phyloP scores from a whole-genome alignment of 345 rosid species.

The Linum trigynum region DNA sequence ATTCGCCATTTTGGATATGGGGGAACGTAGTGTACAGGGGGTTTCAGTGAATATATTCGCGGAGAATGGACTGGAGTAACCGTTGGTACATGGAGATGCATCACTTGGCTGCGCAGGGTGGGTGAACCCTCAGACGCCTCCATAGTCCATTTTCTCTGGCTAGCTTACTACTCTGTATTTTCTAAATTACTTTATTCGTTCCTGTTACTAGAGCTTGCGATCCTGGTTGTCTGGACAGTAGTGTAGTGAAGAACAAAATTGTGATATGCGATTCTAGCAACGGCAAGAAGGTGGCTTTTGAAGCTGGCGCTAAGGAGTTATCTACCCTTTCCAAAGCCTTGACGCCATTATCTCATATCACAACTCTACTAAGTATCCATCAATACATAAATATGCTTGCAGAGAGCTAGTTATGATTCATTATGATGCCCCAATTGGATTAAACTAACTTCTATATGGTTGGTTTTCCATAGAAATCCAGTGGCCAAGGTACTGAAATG shows the following conservation, averaged over 20 bases:
- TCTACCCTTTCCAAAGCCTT: background rate
- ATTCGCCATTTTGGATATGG: no score
- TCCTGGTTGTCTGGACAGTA: slow-evolving; percentile 17
- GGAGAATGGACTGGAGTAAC: slow-evolving; percentile 17
- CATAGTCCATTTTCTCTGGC: background rate
- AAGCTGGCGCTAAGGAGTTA: slow-evolving; percentile 30
- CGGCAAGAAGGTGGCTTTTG: background rate
- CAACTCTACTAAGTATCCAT: slow-evolving; percentile 25
- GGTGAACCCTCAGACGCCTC: background rate
- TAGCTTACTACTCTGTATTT: background rate
- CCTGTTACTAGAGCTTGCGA: background rate
- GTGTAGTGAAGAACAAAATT: slow-evolving; percentile 31
- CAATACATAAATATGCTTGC: background rate
- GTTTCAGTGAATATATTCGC: slow-evolving; percentile 24
- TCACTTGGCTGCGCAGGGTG: background rate
- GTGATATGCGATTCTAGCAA: slow-evolving; percentile 9
- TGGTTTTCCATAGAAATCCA: slow-evolving; percentile 9
- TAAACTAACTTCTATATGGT: background rate
- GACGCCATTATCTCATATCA: slow-evolving; percentile 18
- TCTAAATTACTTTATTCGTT: background rate
- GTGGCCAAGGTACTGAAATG: slow-evolving; percentile 15
- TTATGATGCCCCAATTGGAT: background rate
- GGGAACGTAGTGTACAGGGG: slow-evolving; percentile 19
- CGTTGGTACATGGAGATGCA: slow-evolving; percentile 23
- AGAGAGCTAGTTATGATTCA: background rate